Percentiles rank a stretch among this genome's conserved stretches.
phyloP scores from a whole-genome alignment of 1,284 basidiomycete genomes.

The Boletus albobrunnescens region DNA sequence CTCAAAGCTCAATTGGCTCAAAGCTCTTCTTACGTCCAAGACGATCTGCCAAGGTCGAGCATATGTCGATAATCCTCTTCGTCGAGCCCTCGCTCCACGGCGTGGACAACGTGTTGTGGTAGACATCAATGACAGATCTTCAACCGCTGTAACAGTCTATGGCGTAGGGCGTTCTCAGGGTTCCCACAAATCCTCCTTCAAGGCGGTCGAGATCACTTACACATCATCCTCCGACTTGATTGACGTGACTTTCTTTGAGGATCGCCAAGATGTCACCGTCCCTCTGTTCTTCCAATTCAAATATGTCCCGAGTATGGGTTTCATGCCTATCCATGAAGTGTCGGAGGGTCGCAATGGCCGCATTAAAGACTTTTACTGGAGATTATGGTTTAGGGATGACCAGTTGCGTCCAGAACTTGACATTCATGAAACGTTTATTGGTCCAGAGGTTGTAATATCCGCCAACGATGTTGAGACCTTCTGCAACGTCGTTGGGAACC shows the following conservation, averaged over 20 bases:
- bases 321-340: constrained; percentile 91
- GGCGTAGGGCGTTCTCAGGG: constrained; percentile 84
- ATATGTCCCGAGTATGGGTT: constrained; percentile 88
- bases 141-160: constrained; percentile 59
- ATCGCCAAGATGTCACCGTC: constrained; percentile 72
- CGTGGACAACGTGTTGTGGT: constrained; percentile 74
- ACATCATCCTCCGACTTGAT: constrained; percentile 56
- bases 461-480: constrained; percentile 80
- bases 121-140: constrained; percentile 42
- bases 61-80: constrained; percentile 88
- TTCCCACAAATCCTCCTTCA: constrained; percentile 70
- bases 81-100: constrained; percentile 84
- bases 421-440: constrained; percentile 75
- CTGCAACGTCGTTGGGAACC: constrained; percentile 92
- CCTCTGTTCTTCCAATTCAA: constrained; percentile 81
- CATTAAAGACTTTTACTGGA: constrained; percentile 98
- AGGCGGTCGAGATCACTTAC: constrained; percentile 78
- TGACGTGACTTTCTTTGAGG: constrained; percentile 79
- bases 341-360: constrained; percentile 80
- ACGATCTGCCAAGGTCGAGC: constrained; percentile 82
- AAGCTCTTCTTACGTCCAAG: constrained; percentile 78
- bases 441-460: constrained; percentile 79
- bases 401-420: constrained; percentile 71
- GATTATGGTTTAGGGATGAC: constrained; percentile 90
- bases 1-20: constrained; percentile 77